Evolutionary conservation across 495 filamentous ascomycete species (phyloP).

Genomic region (Penicillium bovifimosum): DNA sequence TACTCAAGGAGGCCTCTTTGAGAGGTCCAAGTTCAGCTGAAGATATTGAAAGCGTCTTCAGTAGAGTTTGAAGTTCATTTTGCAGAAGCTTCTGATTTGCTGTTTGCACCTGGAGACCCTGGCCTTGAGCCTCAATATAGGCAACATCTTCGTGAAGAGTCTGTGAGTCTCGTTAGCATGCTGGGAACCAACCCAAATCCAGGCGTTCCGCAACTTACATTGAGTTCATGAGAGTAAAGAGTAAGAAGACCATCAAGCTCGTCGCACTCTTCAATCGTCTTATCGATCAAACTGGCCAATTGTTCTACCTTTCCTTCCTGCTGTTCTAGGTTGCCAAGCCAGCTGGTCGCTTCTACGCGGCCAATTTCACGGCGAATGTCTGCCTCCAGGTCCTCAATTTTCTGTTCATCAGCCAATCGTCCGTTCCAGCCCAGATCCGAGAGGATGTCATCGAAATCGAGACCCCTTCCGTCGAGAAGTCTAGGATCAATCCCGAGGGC

Average conservation of each 20-base stretch:
- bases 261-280: conserved; percentile 87
- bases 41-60: conserved; percentile 85
- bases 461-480: conserved; percentile 61
- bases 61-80: conserved; percentile 72
- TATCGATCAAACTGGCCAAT: conserved; percentile 78
- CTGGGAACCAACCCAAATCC: background rate
- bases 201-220: conserved; percentile 51
- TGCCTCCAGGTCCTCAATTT: conserved; percentile 74
- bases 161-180: conserved; percentile 35
- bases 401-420: conserved; percentile 60
- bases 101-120: conserved; percentile 93
- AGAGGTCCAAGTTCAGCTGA: conserved; percentile 66
- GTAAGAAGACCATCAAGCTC: conserved; percentile 91
- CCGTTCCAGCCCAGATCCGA: conserved; percentile 90
- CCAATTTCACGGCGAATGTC: conserved; percentile 84
- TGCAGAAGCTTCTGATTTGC: conserved; percentile 94
- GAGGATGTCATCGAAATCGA: conserved; percentile 71
- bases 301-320: conserved; percentile 82
- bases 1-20: conserved; percentile 67
- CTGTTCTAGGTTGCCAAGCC: conserved; percentile 81
- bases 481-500: conserved; percentile 66
- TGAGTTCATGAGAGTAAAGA: conserved; percentile 87
- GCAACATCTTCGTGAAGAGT: conserved; percentile 92
- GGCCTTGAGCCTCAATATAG: conserved; percentile 94
- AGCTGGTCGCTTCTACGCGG: conserved; percentile 85